Percentiles rank a stretch among this genome's conserved stretches.
These are phyloP conservation scores for Plantago rigida DNA, from an alignment of 305 asterid genomes.

Conservation along the genomic window DNA sequence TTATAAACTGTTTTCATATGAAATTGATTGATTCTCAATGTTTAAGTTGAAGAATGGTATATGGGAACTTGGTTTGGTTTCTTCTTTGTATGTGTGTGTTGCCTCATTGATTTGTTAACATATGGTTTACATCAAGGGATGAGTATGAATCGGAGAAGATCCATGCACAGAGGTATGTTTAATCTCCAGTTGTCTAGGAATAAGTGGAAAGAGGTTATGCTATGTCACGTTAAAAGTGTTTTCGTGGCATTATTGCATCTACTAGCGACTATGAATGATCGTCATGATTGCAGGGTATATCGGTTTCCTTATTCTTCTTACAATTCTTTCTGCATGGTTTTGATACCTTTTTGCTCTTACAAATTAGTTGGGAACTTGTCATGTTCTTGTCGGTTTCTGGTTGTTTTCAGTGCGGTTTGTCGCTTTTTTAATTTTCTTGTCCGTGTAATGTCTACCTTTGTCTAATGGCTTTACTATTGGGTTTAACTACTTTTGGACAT, in stretches of 20 bases:
- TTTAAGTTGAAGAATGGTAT: conserved; percentile 1
- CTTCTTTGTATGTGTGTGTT: neutral
- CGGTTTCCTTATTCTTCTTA: too few species aligned
- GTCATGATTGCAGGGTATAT: neutral
- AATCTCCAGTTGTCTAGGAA: conserved; percentile 7
- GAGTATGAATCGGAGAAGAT: conserved; percentile 14
- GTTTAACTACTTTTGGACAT: neutral
- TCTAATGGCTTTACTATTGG: conserved; percentile 2
- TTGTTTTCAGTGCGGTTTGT: neutral
- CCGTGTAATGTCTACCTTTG: neutral
- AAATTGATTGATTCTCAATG: neutral
- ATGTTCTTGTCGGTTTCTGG: neutral
- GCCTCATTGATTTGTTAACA: neutral
- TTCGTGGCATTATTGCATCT: neutral
- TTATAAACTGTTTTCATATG: neutral
- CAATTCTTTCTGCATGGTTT: neutral
- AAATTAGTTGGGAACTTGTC: neutral
- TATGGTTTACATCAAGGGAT: neutral
- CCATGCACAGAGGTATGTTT: conserved; percentile 9
- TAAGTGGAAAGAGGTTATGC: neutral
- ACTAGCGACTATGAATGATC: neutral
- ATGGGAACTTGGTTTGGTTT: conserved; percentile 2
- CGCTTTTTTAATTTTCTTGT: neutral
- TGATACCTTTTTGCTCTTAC: neutral
- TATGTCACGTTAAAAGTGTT: neutral